These are phyloP conservation scores for Beauveria sp. DNA, from an alignment of 2,329 filamentous ascomycete genomes.

Conservation along the genomic window DNA sequence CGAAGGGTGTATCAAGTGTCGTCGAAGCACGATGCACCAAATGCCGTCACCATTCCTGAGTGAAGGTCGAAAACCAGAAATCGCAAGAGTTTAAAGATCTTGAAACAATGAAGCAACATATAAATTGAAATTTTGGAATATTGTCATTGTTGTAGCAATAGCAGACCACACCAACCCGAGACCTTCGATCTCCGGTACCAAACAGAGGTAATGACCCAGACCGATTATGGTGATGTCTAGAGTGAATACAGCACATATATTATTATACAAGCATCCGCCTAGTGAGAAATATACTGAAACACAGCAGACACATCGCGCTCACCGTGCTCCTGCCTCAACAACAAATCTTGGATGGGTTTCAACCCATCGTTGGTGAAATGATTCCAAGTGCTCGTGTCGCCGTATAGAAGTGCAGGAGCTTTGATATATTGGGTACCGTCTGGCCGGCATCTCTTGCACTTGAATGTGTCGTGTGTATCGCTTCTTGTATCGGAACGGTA, in stretches of 20 bases:
- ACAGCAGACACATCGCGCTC: slow-evolving; percentile 83
- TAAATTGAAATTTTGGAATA: no score
- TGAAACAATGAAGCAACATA: no score
- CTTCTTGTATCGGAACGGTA: slow-evolving; percentile 78
- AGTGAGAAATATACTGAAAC: slow-evolving; percentile 97
- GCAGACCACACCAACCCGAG: not conserved
- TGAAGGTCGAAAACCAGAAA: no score
- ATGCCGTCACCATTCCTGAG: no score
- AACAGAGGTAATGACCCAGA: no score
- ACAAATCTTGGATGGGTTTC: slow-evolving; percentile 77
- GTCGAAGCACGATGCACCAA: no score
- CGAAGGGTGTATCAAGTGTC: not conserved
- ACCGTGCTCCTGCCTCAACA: slow-evolving; percentile 77
- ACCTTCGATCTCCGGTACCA: not conserved
- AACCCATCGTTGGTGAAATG: slow-evolving; percentile 83
- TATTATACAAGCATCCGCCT: not conserved
- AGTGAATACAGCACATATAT: not conserved
- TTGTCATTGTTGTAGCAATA: not conserved
- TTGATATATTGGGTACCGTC: slow-evolving; percentile 85
- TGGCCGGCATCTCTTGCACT: slow-evolving; percentile 88
- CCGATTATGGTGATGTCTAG: not conserved
- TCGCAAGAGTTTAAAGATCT: no score
- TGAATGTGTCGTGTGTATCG: slow-evolving; percentile 98
- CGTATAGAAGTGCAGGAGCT: slow-evolving; percentile 90
- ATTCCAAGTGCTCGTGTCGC: slow-evolving; percentile 99